Evolutionary conservation across 768 basidiomycete genomes (phyloP).

Genomic region (Astraeus odoratus): DNA sequence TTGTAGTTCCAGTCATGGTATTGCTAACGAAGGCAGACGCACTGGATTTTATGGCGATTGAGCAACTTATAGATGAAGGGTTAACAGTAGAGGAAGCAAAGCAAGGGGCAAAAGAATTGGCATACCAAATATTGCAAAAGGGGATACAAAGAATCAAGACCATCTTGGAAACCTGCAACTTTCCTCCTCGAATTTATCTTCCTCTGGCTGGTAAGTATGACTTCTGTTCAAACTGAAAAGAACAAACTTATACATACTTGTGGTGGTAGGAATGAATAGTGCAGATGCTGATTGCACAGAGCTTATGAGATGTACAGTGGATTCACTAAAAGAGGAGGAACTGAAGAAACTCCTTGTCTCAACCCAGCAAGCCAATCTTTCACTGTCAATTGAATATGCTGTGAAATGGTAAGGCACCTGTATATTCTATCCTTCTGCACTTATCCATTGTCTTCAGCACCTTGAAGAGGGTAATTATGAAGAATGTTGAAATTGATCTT

Average conservation of each 20-base stretch:
- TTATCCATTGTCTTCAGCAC: not conserved
- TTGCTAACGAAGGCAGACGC: not conserved
- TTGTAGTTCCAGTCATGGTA: not conserved
- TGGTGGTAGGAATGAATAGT: conserved; percentile 18
- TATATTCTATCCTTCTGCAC: not conserved
- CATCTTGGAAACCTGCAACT: not conserved
- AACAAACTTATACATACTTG: not conserved
- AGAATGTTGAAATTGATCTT: too few species aligned
- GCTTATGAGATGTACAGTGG: conserved; percentile 15
- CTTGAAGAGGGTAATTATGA: not conserved
- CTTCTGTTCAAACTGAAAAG: not conserved
- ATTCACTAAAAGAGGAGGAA: conserved; percentile 10
- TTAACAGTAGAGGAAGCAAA: not conserved
- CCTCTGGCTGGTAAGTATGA: not conserved
- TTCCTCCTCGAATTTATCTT: not conserved
- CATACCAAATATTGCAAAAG: not conserved
- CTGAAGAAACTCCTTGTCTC: conserved; percentile 17
- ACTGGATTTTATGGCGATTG: not conserved
- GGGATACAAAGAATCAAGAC: not conserved
- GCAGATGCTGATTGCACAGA: conserved; percentile 4
- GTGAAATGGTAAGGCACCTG: not conserved
- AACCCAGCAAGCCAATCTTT: conserved; percentile 21
- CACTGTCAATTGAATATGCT: conserved; percentile 5
- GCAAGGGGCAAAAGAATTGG: not conserved
- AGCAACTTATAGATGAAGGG: not conserved